phyloP scores from a whole-genome alignment of 129 eudicot genomes.

The Flaveria sonorensis region DNA sequence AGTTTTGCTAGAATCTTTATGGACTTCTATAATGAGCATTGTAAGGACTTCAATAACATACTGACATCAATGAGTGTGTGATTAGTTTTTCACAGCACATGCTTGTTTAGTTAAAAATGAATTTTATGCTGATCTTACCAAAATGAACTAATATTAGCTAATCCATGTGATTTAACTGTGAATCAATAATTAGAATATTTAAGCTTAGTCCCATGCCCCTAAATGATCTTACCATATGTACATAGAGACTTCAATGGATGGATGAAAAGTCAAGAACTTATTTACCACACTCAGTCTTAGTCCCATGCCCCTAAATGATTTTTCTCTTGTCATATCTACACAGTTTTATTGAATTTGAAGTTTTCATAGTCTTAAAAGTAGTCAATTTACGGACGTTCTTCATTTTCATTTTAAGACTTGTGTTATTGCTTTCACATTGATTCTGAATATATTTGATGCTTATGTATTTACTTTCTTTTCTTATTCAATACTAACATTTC shows the following conservation, averaged over 20 bases:
- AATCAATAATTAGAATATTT: background rate
- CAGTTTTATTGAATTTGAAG: background rate
- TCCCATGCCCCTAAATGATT: background rate
- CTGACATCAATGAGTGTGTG: background rate
- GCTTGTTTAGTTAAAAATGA: background rate
- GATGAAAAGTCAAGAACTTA: background rate
- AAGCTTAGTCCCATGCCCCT: no score
- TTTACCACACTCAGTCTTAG: background rate
- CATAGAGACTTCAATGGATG: slow-evolving; percentile 6
- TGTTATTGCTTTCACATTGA: background rate
- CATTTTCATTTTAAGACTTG: background rate
- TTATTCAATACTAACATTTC: background rate
- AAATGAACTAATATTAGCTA: background rate
- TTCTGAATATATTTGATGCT: background rate
- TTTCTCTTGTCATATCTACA: background rate
- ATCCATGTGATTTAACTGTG: background rate
- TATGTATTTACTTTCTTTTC: background rate
- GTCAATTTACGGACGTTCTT: background rate
- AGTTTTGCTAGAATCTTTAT: background rate
- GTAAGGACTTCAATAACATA: background rate
- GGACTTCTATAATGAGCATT: background rate
- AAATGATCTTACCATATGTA: no score
- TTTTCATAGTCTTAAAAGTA: background rate
- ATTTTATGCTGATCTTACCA: background rate
- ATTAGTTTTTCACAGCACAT: background rate